Percentiles rank a stretch among this genome's conserved stretches.
These are phyloP conservation scores for Phaffomyces opuntiae DNA, from an alignment of 805 yeast genomes.

Conservation along the genomic window DNA sequence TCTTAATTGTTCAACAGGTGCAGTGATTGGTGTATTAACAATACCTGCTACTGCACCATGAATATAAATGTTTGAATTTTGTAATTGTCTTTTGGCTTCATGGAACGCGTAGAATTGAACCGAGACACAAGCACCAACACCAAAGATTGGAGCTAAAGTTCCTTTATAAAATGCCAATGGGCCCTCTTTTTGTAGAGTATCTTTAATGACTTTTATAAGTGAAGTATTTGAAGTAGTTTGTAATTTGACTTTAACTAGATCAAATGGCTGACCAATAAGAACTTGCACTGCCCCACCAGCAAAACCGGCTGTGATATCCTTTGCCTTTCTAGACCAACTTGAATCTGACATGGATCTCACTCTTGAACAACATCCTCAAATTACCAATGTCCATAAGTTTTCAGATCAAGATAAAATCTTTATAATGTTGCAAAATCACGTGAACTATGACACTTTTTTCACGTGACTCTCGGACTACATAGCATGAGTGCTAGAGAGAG, in stretches of 20 bases:
- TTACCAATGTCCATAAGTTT: no score
- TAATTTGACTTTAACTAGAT: conserved; percentile 85
- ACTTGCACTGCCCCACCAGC: conserved; percentile 96
- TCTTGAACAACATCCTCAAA: neutral
- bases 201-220: conserved; percentile 67
- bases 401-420: neutral
- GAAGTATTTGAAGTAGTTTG: conserved; percentile 84
- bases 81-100: conserved; percentile 70
- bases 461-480: neutral
- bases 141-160: conserved; percentile 84
- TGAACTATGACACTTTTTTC: neutral
- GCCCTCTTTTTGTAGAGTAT: conserved; percentile 76
- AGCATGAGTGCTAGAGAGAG: no score
- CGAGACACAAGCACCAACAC: conserved; percentile 95
- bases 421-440: conserved; percentile 7
- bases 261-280: conserved; percentile 87
- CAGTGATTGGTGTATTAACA: conserved; percentile 81
- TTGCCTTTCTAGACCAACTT: conserved; percentile 37
- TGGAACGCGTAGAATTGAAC: conserved; percentile 92
- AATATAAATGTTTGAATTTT: conserved; percentile 59
- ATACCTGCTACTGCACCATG: conserved; percentile 92
- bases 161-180: conserved; percentile 85
- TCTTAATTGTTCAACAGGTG: conserved; percentile 94
- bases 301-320: conserved; percentile 74
- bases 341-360: conserved; percentile 17